A percentile compares a stretch with the other conserved stretches of the same genome.
phyloP scores from a whole-genome alignment of 441 rosid species.

The Croton laevigatus region DNA sequence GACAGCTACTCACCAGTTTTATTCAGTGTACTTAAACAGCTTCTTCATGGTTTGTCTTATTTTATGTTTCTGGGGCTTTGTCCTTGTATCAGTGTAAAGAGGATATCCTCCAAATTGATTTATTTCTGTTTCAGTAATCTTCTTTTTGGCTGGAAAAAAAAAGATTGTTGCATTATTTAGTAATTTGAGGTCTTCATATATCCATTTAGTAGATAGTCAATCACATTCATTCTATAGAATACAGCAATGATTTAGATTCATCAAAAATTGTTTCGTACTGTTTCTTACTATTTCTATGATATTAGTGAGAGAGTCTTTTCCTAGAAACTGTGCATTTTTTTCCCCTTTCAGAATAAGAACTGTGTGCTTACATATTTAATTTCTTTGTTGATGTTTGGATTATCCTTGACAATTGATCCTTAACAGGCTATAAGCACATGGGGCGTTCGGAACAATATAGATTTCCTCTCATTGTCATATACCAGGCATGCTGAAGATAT shows the following conservation, averaged over 20 bases:
- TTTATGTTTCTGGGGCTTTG: not conserved
- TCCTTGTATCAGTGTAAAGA: not conserved
- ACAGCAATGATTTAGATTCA: not conserved
- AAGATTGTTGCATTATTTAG: not conserved
- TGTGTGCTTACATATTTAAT: not conserved
- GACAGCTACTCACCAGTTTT: not conserved
- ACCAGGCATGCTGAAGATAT: conserved; percentile 96
- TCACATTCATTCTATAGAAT: not conserved
- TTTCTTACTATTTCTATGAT: not conserved
- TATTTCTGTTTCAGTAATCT: not conserved
- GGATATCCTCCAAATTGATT: not conserved
- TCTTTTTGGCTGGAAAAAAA: not conserved
- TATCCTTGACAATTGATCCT: conserved; percentile 7
- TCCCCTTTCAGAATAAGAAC: not conserved
- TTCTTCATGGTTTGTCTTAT: not conserved
- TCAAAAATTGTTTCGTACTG: not conserved
- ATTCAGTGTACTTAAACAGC: not conserved
- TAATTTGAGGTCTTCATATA: not conserved
- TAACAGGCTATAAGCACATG: conserved; percentile 83
- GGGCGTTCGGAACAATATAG: conserved; percentile 92
- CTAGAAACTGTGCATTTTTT: not conserved
- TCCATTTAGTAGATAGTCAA: not conserved
- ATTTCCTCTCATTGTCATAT: conserved; percentile 90
- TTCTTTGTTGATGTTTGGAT: not conserved
- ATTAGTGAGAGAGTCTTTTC: not conserved